Evolutionary conservation across 73 alveolate genomes (phyloP), one percentile per base, ranked within the genome.

Genomic region (Symbiodinium pilosum): DNA sequence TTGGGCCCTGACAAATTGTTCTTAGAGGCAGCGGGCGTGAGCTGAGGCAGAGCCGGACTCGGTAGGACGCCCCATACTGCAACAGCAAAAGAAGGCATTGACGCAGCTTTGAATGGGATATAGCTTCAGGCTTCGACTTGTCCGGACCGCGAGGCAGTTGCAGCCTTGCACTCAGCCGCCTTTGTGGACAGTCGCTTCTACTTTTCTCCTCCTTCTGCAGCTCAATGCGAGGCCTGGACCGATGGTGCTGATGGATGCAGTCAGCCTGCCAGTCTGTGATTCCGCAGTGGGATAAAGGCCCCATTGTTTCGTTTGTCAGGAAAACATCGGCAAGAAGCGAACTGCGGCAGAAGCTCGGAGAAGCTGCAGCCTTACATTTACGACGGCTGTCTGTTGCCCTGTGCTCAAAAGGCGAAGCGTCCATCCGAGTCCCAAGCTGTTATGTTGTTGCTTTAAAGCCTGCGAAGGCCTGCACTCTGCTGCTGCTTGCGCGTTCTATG

Each of bases 151-250:
- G 41, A 91, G 52, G 83, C 97, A 91, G 88, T 68, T 91, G 42
- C 89, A 91, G 97, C 81, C 39, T 28, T 34, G 84, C 21, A 38
- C 97, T 47, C 42, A 91, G 97, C 81, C 81, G 14, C 21, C 14
- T 47, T 47, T 47, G 59, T 9, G 59, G 21, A 47, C 59, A 47
- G n/a, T n/a, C n/a, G n/a, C n/a, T n/a, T n/a, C n/a, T n/a, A n/a
- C n/a, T n/a, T n/a, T n/a, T n/a, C n/a, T n/a, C n/a, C n/a, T n/a
- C n/a, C n/a, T n/a, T 38, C 26, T 28, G 40, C 34, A 83, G 38
- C n/a, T n/a, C n/a, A n/a, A n/a, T n/a, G n/a, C n/a, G n/a, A 83
- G 95, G 95, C 95, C 95, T 6, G 87, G 95, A 43, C 95, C 87
- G 47, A 83, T 30, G 47, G 47, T 44, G 34, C 86, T 89, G 34